phyloP scores from a whole-genome alignment of 1,284 basidiomycete species.

The Paramarasmius palmivorus region DNA sequence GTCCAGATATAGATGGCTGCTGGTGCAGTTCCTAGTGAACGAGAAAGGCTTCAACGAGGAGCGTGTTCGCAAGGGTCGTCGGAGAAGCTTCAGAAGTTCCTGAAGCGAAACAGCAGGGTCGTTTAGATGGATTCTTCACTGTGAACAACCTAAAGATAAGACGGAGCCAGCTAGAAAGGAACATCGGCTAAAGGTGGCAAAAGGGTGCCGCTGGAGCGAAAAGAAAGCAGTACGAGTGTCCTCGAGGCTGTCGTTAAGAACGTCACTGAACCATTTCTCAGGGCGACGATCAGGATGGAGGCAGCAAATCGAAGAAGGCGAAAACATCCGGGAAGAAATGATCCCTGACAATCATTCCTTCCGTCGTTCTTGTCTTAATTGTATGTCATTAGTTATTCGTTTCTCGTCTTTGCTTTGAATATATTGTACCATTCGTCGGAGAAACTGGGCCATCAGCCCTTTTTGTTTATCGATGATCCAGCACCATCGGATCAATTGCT shows the following conservation, averaged over 20 bases:
- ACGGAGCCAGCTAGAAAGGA: not conserved
- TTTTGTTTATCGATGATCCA: no score
- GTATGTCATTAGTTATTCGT: no score
- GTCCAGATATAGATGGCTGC: conserved; percentile 91
- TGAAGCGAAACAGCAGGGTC: conserved; percentile 95
- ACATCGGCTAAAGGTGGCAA: not conserved
- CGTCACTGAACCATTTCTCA: not conserved
- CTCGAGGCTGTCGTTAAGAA: no score
- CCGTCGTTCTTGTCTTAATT: no score
- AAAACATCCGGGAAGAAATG: not conserved
- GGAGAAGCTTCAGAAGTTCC: conserved; percentile 87
- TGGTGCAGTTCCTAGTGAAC: conserved; percentile 91
- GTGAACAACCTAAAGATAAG: conserved; percentile 57
- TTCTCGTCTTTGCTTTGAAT: no score
- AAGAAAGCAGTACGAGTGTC: no score
- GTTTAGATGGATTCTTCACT: conserved; percentile 94
- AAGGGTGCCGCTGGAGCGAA: not conserved
- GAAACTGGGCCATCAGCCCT: no score
- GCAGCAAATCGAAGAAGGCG: not conserved
- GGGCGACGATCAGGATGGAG: not conserved
- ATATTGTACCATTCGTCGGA: no score
- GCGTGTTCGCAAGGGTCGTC: conserved; percentile 93
- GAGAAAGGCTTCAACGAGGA: conserved; percentile 99
- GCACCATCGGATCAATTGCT: no score
- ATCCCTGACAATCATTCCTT: no score